phyloP scores from a whole-genome alignment of 352 stramenopile species.

The Globisporangium emineosum region DNA sequence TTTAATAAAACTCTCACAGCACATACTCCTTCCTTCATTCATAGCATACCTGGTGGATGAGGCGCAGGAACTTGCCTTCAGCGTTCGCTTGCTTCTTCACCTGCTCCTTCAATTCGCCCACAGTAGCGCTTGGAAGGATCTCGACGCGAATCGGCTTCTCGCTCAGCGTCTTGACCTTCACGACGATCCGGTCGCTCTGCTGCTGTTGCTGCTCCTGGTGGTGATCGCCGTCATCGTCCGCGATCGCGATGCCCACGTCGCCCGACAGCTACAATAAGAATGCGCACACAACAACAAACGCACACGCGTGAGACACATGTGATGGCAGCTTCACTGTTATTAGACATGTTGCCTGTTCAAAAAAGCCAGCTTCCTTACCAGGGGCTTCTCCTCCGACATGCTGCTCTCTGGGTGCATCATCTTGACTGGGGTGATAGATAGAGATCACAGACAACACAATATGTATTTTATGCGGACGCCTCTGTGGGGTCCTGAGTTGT shows the following conservation, averaged over 20 bases:
- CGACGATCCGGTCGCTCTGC: slow-evolving; percentile 39
- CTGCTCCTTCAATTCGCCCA: slow-evolving; percentile 71
- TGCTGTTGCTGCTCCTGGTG: slow-evolving; percentile 22
- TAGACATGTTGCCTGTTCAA: background rate
- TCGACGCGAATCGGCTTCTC: slow-evolving; percentile 83
- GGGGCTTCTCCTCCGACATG: slow-evolving; percentile 18
- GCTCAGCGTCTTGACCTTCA: slow-evolving; percentile 86
- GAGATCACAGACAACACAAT: background rate
- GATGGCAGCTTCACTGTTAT: background rate
- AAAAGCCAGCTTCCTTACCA: slow-evolving; percentile 2
- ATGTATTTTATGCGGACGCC: background rate
- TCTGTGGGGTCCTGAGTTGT: background rate
- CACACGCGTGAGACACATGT: background rate
- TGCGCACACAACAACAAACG: background rate
- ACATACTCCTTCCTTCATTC: no score
- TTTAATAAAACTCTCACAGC: no score
- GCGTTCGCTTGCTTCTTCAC: slow-evolving; percentile 74
- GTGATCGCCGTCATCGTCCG: slow-evolving; percentile 8
- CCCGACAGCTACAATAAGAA: slow-evolving; percentile 31
- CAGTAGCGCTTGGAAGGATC: slow-evolving; percentile 49
- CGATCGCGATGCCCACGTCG: slow-evolving; percentile 56
- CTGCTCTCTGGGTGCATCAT: slow-evolving; percentile 19
- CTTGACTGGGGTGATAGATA: slow-evolving; percentile 1
- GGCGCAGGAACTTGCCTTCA: slow-evolving; percentile 79
- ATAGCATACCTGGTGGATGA: slow-evolving; percentile 73